These are phyloP conservation scores for Gyrodon lividus DNA, from an alignment of 768 basidiomycete species.

Conservation along the genomic window DNA sequence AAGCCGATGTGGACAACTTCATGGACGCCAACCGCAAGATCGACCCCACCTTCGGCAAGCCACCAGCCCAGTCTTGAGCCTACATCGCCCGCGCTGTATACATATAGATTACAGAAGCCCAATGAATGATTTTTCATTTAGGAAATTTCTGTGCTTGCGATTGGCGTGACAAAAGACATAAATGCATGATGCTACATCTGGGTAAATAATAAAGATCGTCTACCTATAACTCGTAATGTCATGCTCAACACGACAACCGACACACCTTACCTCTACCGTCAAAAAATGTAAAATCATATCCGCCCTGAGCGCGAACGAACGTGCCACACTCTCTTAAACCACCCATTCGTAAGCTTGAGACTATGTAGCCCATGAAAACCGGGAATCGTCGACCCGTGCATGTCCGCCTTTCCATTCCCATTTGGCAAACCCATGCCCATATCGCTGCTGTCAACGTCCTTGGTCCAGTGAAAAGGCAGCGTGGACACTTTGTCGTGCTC, in stretches of 20 bases:
- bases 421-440: slow-evolving; percentile 4
- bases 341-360: slow-evolving; percentile 25
- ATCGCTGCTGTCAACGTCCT: slow-evolving; percentile 35
- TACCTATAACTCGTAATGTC: neutral
- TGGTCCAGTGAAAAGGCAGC: slow-evolving; percentile 51
- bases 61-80: neutral
- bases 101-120: neutral
- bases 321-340: slow-evolving; percentile 37
- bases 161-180: neutral
- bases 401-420: slow-evolving; percentile 17
- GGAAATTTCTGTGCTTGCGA: slow-evolving; percentile 4
- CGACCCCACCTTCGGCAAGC: slow-evolving; percentile 49
- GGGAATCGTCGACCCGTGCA: slow-evolving; percentile 18
- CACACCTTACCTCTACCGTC: neutral
- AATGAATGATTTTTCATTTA: slow-evolving; percentile 3
- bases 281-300: slow-evolving; percentile 14
- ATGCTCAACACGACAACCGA: slow-evolving; percentile 12
- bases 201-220: slow-evolving; percentile 5
- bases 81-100: neutral
- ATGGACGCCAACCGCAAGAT: slow-evolving; percentile 85
- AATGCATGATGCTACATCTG: slow-evolving; percentile 1
- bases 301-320: slow-evolving; percentile 24
- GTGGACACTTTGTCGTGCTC: slow-evolving; percentile 30
- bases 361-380: slow-evolving; percentile 21
- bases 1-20: slow-evolving; percentile 69